Evolutionary conservation across 257 asterid genomes (phyloP).

Genomic region (Thymus mandschuricus): DNA sequence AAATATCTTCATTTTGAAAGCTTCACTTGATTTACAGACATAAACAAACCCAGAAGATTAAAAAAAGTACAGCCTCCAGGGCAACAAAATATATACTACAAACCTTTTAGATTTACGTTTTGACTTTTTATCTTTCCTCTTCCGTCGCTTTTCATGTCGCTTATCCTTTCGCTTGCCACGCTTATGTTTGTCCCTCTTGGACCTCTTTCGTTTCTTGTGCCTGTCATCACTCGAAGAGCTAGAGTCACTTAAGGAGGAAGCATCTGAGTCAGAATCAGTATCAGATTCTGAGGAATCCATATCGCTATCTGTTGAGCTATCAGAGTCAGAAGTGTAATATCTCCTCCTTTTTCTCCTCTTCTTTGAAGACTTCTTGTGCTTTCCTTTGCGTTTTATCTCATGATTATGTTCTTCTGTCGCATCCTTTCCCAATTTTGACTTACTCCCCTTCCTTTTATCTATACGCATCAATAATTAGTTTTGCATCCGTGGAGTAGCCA

Average conservation of each 20-base stretch:
- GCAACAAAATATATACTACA: not conserved
- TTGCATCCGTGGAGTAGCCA: not conserved
- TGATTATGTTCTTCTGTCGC: constrained; percentile 44
- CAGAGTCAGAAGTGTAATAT: constrained; percentile 85
- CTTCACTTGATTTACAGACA: not conserved
- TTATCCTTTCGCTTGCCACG: constrained; percentile 74
- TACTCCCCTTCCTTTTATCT: constrained; percentile 53
- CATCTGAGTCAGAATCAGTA: constrained; percentile 65
- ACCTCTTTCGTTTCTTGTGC: constrained; percentile 87
- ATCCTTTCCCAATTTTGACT: constrained; percentile 48
- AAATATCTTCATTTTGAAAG: constrained; percentile 12
- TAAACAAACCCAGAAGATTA: not conserved
- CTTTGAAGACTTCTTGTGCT: constrained; percentile 78
- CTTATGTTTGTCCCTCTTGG: constrained; percentile 69
- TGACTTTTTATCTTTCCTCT: constrained; percentile 76
- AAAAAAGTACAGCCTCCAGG: not conserved
- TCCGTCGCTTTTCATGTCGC: constrained; percentile 76
- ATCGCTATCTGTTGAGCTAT: constrained; percentile 73
- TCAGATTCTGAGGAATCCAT: constrained; percentile 85
- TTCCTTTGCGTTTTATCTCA: constrained; percentile 61
- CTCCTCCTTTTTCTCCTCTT: constrained; percentile 78
- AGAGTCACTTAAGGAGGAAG: constrained; percentile 71
- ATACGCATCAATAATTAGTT: constrained; percentile 32
- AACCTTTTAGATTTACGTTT: constrained; percentile 85
- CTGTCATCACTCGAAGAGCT: constrained; percentile 83